Conservation (phyloP, 371 early-diverging fungal species). For the Apophysomyces variabilis region DNA sequence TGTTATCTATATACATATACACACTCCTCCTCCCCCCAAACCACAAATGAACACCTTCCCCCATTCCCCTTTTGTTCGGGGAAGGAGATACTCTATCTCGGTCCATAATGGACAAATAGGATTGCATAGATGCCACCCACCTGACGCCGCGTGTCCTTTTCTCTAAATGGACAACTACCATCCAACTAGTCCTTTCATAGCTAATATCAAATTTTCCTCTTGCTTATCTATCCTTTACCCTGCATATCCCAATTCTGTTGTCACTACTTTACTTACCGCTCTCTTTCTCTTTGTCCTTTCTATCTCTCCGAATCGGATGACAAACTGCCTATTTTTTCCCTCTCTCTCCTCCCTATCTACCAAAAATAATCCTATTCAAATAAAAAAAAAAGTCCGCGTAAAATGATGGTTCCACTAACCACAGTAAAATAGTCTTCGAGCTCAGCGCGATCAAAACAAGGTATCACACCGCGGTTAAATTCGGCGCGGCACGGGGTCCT, state of each 20-base stretch:
- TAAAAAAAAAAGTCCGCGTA: neutral
- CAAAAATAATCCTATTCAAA: neutral
- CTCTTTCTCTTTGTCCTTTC: neutral
- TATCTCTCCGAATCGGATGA: slow-evolving; percentile 10
- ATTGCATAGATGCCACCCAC: neutral
- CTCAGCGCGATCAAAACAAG: neutral
- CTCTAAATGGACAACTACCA: slow-evolving; percentile 5
- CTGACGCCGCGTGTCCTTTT: slow-evolving; percentile 9
- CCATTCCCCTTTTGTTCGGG: neutral
- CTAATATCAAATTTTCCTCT: neutral
- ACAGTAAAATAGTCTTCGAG: neutral
- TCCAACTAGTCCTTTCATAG: neutral
- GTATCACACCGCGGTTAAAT: neutral
- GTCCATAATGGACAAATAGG: neutral
- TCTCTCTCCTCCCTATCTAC: neutral
- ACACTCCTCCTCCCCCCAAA: no score
- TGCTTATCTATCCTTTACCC: neutral
- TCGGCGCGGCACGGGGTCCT: slow-evolving; percentile 10
- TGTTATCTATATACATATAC: no score
- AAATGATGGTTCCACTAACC: neutral
- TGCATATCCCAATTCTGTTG: neutral
- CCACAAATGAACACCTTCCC: no score
- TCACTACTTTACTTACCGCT: neutral
- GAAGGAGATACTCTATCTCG: neutral
- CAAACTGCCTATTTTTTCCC: neutral